Base-by-base conservation (phyloP, 2,329 filamentous ascomycete genomes). In the Reticulascus tulasneorum region DNA sequence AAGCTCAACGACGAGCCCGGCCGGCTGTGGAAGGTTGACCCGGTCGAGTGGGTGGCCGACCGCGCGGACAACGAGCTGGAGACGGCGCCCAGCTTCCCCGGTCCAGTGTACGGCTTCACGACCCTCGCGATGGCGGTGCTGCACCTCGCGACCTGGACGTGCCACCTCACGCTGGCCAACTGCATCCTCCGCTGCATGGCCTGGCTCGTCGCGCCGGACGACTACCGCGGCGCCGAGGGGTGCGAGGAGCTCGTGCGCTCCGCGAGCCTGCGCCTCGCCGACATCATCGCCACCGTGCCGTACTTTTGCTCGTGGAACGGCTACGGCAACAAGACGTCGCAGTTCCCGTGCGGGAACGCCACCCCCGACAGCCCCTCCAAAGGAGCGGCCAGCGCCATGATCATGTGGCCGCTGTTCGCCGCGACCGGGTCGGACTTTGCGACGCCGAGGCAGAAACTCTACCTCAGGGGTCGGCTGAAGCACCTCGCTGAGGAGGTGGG, bases 91-190 rank as follows among this genome's bases (percentile, higher is more conserved):
- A 27, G 34, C 3, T 35, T 41, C n/a, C 17, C 37, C 9, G 47
- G 47, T 7, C 45, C 42, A 3, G 33, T 48, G 2, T 49, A 49
- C 32, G 44, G 38, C 6, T 49, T 49, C 43, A 42, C 45, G 29
- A 46, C 44, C 23, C 34, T 49, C 4, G 35, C 44, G 8, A 28
- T 46, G 4, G 45, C 42, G 18, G 34, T 46, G 25, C 34, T 49
- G n/a, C 46, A 49, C 24, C 38, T 42, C 17, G 46, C 42, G 17
- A 49, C 44, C 6, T 49, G 45, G 43, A 36, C 31, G 16, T 48
- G 43, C 20, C 47, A 49, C 24, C 38, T 49, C 20, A 46, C 46
- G 40, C 40, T 49, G n/a, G 47, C 47, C 16, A 49, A 40, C n/a
- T 46, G 40, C 13, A 45, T 48, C 22, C 29, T 49, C 24, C 40